A percentile compares a stretch with the other conserved stretches of the same genome.
Conservation (phyloP, 257 asterid species). For the Solanum lycopersicoides region DNA sequence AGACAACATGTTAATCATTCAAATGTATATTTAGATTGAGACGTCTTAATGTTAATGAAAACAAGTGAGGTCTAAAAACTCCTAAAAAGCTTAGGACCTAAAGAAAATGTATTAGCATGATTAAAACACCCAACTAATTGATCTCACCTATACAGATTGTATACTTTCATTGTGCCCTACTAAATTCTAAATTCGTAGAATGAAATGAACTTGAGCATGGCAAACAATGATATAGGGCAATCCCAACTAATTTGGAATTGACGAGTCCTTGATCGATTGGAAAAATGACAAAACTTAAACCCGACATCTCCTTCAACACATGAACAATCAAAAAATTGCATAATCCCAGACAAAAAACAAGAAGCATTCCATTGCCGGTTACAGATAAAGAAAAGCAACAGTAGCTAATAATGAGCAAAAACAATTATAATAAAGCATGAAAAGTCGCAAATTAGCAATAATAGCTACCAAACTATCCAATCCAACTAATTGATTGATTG, state of each 20-base stretch:
- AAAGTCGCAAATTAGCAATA: constrained; percentile 1
- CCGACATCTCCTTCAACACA: not conserved
- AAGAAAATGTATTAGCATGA: not conserved
- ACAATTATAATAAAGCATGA: constrained; percentile 16
- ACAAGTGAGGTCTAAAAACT: not conserved
- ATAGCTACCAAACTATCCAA: not conserved
- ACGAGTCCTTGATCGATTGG: not conserved
- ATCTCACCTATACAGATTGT: not conserved
- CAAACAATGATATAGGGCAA: not conserved
- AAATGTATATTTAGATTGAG: not conserved
- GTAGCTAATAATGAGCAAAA: constrained; percentile 60
- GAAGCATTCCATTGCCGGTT: not conserved
- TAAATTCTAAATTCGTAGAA: not conserved
- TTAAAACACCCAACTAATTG: not conserved
- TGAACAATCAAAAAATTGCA: not conserved
- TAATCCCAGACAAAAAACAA: not conserved
- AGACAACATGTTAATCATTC: not conserved
- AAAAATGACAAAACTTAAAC: not conserved
- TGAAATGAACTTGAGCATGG: not conserved
- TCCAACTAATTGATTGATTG: not conserved
- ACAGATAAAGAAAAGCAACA: not conserved
- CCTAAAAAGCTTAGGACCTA: not conserved
- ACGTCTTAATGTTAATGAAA: not conserved
- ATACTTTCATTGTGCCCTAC: not conserved
- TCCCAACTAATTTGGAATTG: not conserved